These are phyloP conservation scores for Fragilariopsis cylindrus DNA, from an alignment of 108 stramenopile species.

Conservation along the genomic window DNA sequence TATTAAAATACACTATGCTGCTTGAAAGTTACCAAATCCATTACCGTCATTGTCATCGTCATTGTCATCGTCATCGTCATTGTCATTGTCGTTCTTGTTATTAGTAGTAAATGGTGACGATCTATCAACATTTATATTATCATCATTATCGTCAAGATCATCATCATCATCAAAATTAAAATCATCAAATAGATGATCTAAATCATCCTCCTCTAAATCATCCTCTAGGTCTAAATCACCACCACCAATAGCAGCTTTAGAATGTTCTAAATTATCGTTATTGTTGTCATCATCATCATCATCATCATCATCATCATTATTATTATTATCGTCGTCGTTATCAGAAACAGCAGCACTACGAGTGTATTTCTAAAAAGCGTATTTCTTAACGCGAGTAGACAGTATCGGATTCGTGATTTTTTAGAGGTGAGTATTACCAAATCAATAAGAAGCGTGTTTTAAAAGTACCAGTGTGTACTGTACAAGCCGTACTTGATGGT, in stretches of 20 bases:
- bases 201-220: neutral
- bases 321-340: neutral
- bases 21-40: slow-evolving; percentile 5
- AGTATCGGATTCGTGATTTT: no score
- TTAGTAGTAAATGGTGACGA: neutral
- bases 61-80: neutral
- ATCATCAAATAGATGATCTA: neutral
- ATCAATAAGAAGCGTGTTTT: no score
- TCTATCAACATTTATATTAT: neutral
- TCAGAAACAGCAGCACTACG: neutral
- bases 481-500: no score
- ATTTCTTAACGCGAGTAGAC: no score
- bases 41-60: neutral
- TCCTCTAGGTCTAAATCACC: no score
- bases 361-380: no score
- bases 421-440: no score
- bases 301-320: neutral
- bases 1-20: neutral
- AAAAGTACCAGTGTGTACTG: no score
- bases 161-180: slow-evolving; percentile 5
- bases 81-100: no score
- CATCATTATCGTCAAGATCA: neutral
- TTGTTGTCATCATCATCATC: no score
- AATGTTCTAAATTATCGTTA: no score
- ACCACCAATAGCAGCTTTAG: no score